Percentiles rank a stretch among this genome's conserved stretches.
Conservation (phyloP, 1,284 basidiomycete genomes). For the Moesziomyces parantarcticus region DNA sequence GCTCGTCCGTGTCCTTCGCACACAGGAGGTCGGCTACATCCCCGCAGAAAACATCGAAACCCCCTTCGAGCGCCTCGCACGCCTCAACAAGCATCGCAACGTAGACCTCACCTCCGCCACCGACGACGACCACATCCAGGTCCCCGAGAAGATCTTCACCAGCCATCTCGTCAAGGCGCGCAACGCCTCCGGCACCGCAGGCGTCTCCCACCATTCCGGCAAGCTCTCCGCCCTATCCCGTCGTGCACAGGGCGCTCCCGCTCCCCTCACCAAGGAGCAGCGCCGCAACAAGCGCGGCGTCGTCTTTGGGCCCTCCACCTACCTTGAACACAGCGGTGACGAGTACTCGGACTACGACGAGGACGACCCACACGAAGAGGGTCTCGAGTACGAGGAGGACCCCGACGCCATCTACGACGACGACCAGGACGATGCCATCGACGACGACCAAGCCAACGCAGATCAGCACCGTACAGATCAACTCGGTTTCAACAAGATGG, state of each 20-base stretch:
- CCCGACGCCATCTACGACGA: constrained; percentile 50
- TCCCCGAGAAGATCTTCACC: constrained; percentile 50
- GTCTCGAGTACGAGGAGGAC: constrained; percentile 54
- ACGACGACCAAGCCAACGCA: constrained; percentile 6
- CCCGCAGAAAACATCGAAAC: constrained; percentile 99
- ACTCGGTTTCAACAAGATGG: constrained; percentile 65
- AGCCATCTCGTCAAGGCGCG: constrained; percentile 63
- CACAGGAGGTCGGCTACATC: constrained; percentile 97
- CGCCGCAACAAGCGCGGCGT: constrained; percentile 59
- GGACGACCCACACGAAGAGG: constrained; percentile 47
- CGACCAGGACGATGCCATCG: constrained; percentile 18
- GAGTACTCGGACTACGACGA: constrained; percentile 62
- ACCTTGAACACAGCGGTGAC: constrained; percentile 65
- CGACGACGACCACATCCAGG: constrained; percentile 65
- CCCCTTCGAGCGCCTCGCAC: constrained; percentile 91
- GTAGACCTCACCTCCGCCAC: constrained; percentile 75
- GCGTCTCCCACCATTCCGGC: constrained; percentile 59
- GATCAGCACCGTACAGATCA: constrained; percentile 9
- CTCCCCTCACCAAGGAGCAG: constrained; percentile 42
- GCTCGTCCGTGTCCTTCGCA: constrained; percentile 66
- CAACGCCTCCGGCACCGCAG: constrained; percentile 44
- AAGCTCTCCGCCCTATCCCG: constrained; percentile 65
- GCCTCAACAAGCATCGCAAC: constrained; percentile 97
- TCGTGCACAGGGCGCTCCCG: constrained; percentile 51
- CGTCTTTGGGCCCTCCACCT: constrained; percentile 61